A percentile compares a stretch with the other conserved stretches of the same genome.
Evolutionary conservation across 306 rosid genomes (phyloP).

Genomic region (Rosa chinensis): DNA sequence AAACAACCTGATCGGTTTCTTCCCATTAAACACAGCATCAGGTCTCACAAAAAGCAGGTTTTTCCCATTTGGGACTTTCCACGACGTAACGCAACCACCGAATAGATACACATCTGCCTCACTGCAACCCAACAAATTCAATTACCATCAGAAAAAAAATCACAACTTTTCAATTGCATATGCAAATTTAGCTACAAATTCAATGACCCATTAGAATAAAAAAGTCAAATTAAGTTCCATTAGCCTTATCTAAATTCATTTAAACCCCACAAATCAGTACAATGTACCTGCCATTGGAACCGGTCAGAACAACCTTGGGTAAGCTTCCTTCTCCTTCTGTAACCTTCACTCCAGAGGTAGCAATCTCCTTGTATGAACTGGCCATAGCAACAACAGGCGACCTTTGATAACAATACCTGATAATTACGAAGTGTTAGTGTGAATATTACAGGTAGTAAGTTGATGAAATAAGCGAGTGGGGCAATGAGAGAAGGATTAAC

Average conservation of each 20-base stretch:
- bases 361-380: slow-evolving; percentile 44
- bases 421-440: not conserved
- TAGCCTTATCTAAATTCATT: not conserved
- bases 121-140: slow-evolving; percentile 38
- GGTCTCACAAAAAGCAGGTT: slow-evolving; percentile 94
- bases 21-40: slow-evolving; percentile 82
- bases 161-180: not conserved
- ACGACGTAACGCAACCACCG: slow-evolving; percentile 87
- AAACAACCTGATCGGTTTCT: slow-evolving; percentile 88
- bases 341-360: slow-evolving; percentile 51
- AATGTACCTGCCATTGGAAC: slow-evolving; percentile 72
- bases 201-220: not conserved
- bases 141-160: not conserved
- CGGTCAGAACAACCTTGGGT: slow-evolving; percentile 76
- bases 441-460: not conserved
- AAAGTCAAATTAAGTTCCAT: not conserved
- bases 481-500: slow-evolving; percentile 13
- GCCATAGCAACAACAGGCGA: slow-evolving; percentile 54
- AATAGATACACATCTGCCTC: slow-evolving; percentile 80
- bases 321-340: slow-evolving; percentile 86
- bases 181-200: slow-evolving; percentile 4
- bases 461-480: too few species aligned
- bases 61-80: slow-evolving; percentile 74
- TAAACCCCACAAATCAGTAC: not conserved
- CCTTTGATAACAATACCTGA: not conserved